phyloP scores from a whole-genome alignment of 75 land plant species.

The Chamaecyparis obtusa region DNA sequence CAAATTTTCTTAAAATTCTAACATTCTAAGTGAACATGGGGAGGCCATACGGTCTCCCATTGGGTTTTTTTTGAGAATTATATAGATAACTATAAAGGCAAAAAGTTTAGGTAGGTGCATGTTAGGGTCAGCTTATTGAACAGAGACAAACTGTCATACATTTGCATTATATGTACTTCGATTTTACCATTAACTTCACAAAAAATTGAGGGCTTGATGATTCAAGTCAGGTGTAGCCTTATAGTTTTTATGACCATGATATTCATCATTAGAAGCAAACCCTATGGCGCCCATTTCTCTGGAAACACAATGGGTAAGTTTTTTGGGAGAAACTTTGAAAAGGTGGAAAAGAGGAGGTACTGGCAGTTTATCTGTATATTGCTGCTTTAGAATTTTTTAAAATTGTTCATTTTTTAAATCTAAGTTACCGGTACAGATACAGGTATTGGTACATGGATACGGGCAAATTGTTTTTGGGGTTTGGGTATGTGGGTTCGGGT shows the following conservation, averaged over 20 bases:
- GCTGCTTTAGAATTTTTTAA: not conserved
- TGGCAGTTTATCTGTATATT: not conserved
- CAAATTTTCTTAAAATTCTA: not conserved
- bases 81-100: not conserved
- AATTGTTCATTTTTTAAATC: not conserved
- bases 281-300: not conserved
- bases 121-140: not conserved
- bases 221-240: not conserved
- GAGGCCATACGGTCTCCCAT: not conserved
- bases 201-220: not conserved
- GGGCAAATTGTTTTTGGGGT: no score
- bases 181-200: not conserved
- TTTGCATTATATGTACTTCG: not conserved
- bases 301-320: not conserved
- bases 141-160: not conserved
- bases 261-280: not conserved
- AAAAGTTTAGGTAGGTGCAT: not conserved
- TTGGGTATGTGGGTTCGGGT: no score
- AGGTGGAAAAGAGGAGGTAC: not conserved
- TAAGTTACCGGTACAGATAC: no score
- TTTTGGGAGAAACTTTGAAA: not conserved
- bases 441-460: no score
- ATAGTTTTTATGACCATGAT: not conserved
- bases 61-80: not conserved
- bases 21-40: not conserved